Evolutionary conservation across 2,329 filamentous ascomycete genomes (phyloP), one percentile per base, ranked within the genome.

Genomic region (Hymenoscyphus infarciens): DNA sequence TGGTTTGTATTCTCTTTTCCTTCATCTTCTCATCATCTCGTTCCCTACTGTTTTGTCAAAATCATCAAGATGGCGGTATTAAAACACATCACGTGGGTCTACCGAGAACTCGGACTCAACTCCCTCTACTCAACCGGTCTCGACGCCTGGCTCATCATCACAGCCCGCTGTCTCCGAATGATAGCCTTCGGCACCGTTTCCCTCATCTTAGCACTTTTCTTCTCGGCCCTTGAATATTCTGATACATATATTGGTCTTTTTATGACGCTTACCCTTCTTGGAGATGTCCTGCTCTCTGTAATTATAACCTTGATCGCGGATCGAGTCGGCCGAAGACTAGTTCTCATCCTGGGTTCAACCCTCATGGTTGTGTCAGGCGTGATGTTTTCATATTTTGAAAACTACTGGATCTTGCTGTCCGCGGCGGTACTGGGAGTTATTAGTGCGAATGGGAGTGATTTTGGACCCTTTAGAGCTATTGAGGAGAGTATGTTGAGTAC

Each of bases 191-290:
- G 85, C 54, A 77, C 78, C 1, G 83, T 81, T 11, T 82, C 81
- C 0, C 78, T 87, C 4, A 79, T 86, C 62, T 76, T 86, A 1
- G 84, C 84, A 15, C 76, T 81, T 25, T 86, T 83, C 68, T 79
- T 88, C 45, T 78, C 78, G 2, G 76, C 75, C 1, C 76, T 87
- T 0, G 77, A 76, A 10, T 77, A 82, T 59, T 78, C 81, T 1
- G 79, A 84, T 64, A 76, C 78, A 0, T 75, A 75, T n/a, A 83
- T 85, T 62, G 85, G 85, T 2, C 73, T 87, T 1, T 87, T 88
- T 75, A 87, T 88, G 85, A 87, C 83, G 0, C 70, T 87, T 60
- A 88, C 85, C 0, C 74, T 87, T 5, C 75, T 79, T 6, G 86
- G 86, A 22, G 86, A 88, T 71, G 79, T 84, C 7, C 71, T 78